Conservation (phyloP, 495 filamentous ascomycete genomes). For the Aspergillus coremiiformis region DNA sequence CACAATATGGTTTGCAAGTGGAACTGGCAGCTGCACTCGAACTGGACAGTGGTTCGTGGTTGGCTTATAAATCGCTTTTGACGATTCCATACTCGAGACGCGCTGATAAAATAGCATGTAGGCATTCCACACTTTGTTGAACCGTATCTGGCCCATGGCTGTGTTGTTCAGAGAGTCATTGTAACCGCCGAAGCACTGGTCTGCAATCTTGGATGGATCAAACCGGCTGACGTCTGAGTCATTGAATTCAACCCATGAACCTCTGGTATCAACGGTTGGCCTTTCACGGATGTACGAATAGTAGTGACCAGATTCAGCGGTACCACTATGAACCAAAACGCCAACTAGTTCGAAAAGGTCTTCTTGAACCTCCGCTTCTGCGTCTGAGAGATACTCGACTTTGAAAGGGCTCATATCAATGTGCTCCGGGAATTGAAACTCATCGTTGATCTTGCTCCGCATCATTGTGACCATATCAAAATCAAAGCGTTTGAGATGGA, state of each 20-base stretch:
- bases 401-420: constrained; percentile 93
- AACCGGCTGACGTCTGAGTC: constrained; percentile 73
- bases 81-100: constrained; percentile 51
- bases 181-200: constrained; percentile 72
- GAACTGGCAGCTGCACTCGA: constrained; percentile 47
- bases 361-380: constrained; percentile 38
- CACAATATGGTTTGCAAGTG: constrained; percentile 54
- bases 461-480: constrained; percentile 80
- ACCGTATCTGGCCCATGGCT: constrained; percentile 34
- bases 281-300: constrained; percentile 90
- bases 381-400: constrained; percentile 71
- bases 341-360: constrained; percentile 92
- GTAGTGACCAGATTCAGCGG: constrained; percentile 92
- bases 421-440: constrained; percentile 74
- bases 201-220: constrained; percentile 64
- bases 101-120: constrained; percentile 99
- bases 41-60: constrained; percentile 39
- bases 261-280: constrained; percentile 43
- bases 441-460: constrained; percentile 91
- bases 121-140: constrained; percentile 72
- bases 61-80: constrained; percentile 22
- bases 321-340: constrained; percentile 85
- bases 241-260: constrained; percentile 86
- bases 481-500: constrained; percentile 94
- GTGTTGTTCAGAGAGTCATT: constrained; percentile 42